Evolutionary conservation across 441 rosid species (phyloP).

Genomic region (Breynia disticha): DNA sequence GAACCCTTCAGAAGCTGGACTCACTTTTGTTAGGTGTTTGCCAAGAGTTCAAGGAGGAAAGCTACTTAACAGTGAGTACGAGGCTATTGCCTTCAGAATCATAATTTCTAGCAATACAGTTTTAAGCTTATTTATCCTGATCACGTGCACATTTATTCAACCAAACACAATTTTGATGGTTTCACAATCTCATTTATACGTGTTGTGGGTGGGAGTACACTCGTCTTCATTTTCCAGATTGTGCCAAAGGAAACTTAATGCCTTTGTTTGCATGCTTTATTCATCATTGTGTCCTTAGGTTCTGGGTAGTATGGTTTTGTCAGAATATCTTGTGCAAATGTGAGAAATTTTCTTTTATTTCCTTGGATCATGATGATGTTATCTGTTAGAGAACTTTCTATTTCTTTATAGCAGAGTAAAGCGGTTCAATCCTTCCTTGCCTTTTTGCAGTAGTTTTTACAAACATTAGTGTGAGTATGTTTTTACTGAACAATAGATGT

Average conservation of each 20-base stretch:
- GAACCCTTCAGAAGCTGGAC: slow-evolving; percentile 93
- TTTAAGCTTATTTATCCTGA: background rate
- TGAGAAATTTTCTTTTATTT: too few species aligned
- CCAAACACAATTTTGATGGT: too few species aligned
- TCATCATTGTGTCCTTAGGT: background rate
- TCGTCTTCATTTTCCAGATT: background rate
- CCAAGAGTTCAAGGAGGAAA: slow-evolving; percentile 86
- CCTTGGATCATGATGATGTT: background rate
- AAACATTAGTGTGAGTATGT: too few species aligned
- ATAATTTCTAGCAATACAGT: background rate
- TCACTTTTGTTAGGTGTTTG: slow-evolving; percentile 89
- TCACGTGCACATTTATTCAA: too few species aligned
- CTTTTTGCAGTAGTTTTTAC: too few species aligned
- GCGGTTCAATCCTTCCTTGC: too few species aligned
- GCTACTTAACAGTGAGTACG: slow-evolving; percentile 73
- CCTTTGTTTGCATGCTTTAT: background rate
- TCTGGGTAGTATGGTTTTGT: background rate
- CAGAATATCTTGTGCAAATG: background rate
- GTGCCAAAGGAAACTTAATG: background rate
- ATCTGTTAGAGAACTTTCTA: too few species aligned
- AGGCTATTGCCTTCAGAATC: slow-evolving; percentile 7
- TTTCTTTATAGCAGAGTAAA: too few species aligned
- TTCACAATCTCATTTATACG: too few species aligned
- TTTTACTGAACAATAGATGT: too few species aligned
- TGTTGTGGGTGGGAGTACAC: too few species aligned